Evolutionary conservation across 2,329 filamentous ascomycete genomes (phyloP).

Genomic region (Claviceps capensis): DNA sequence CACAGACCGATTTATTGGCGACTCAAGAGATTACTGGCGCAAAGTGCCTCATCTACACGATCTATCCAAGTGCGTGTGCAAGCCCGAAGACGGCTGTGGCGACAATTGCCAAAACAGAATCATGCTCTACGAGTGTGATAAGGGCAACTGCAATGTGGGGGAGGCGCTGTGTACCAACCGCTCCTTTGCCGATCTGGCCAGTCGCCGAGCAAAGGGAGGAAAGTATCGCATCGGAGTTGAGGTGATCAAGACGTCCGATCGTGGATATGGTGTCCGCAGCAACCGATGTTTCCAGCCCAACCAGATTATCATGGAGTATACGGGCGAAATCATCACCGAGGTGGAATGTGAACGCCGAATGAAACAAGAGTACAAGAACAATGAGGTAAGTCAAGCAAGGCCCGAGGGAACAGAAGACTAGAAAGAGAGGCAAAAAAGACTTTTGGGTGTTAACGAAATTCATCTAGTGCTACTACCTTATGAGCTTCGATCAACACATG

Average conservation of each 20-base stretch:
- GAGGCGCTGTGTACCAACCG: constrained; percentile 70
- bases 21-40: constrained; percentile 69
- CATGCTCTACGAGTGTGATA: constrained; percentile 96
- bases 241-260: constrained; percentile 77
- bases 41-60: constrained; percentile 62
- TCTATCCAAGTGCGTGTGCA: constrained; percentile 66
- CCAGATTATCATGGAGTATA: constrained; percentile 97
- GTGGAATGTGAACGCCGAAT: constrained; percentile 87
- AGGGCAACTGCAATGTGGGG: constrained; percentile 72
- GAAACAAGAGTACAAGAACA: constrained; percentile 86
- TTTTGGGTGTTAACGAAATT: neutral
- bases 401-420: neutral
- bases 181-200: constrained; percentile 66
- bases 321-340: constrained; percentile 93
- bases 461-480: constrained; percentile 82
- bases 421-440: neutral
- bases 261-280: constrained; percentile 82
- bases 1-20: constrained; percentile 77
- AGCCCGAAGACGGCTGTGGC: constrained; percentile 63
- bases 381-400: constrained; percentile 49
- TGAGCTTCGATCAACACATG: constrained; percentile 98
- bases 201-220: constrained; percentile 62
- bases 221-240: constrained; percentile 90
- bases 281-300: constrained; percentile 77
- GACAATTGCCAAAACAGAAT: constrained; percentile 88